phyloP scores from a whole-genome alignment of 306 rosid genomes.

The Dalbergia cultrata region DNA sequence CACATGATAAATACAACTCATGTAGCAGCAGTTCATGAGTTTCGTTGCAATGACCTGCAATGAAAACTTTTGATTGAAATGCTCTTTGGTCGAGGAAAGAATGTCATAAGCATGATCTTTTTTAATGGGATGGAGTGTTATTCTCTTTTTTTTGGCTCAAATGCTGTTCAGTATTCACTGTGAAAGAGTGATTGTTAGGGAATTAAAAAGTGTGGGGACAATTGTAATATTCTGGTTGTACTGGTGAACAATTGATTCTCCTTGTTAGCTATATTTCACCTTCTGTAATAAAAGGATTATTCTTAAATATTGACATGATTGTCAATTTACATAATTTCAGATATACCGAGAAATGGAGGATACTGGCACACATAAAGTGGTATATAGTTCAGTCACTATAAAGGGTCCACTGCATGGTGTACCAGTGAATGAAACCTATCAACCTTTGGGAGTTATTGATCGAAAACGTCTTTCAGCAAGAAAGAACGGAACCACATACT shows the following conservation, averaged over 20 bases:
- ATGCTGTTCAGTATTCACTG: constrained; percentile 5
- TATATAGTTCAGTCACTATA: constrained; percentile 68
- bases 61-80: constrained; percentile 9
- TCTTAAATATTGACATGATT: constrained; percentile 41
- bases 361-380: constrained; percentile 61
- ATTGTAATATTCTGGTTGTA: constrained; percentile 12
- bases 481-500: constrained; percentile 91
- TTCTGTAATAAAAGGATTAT: constrained; percentile 30
- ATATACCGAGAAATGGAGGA: constrained; percentile 86
- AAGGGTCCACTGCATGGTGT: constrained; percentile 77
- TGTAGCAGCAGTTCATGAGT: constrained; percentile 31
- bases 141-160: constrained; percentile 12
- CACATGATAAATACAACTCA: constrained; percentile 27
- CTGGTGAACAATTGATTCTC: constrained; percentile 18
- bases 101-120: not conserved
- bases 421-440: constrained; percentile 82
- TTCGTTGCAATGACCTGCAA: not conserved
- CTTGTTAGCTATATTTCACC: constrained; percentile 15
- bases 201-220: not conserved
- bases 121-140: not conserved
- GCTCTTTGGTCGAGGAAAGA: constrained; percentile 7
- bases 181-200: not conserved
- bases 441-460: constrained; percentile 83
- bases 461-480: constrained; percentile 87
- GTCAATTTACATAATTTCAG: constrained; percentile 59